A percentile compares a stretch with the other conserved stretches of the same genome.
Conservation (phyloP, 2,329 filamentous ascomycete species). For the Hypoxylon sp. region DNA sequence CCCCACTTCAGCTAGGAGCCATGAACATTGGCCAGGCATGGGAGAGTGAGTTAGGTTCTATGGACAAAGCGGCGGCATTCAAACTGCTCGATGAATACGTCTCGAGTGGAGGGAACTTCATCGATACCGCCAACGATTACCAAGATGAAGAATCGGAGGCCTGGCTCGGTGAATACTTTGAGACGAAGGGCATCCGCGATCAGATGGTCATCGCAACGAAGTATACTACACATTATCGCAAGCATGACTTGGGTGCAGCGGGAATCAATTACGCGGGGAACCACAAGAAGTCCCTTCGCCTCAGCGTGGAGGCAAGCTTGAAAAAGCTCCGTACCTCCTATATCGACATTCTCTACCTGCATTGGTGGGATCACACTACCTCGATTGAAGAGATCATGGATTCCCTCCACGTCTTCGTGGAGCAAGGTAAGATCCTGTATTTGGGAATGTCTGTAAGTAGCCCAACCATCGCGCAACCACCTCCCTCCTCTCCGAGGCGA, state of each 20-base stretch:
- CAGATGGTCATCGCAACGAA: conserved; percentile 70
- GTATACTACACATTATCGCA: conserved; percentile 66
- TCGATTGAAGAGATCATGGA: conserved; percentile 62
- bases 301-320: conserved; percentile 66
- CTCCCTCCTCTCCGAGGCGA: neutral
- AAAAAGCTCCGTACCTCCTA: conserved; percentile 73
- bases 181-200: conserved; percentile 65
- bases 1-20: conserved; percentile 67
- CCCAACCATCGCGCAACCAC: neutral
- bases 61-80: conserved; percentile 69
- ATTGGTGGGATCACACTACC: conserved; percentile 63
- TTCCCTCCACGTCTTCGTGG: conserved; percentile 59
- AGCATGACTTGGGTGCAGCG: conserved; percentile 56
- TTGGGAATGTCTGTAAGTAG: conserved; percentile 55
- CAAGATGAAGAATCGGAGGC: conserved; percentile 70
- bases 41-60: conserved; percentile 64
- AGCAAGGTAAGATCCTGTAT: conserved; percentile 60
- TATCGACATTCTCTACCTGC: conserved; percentile 63
- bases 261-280: conserved; percentile 69
- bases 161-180: conserved; percentile 73
- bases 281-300: conserved; percentile 69
- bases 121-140: conserved; percentile 75
- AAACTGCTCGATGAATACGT: conserved; percentile 71
- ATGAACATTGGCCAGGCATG: conserved; percentile 68
- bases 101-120: conserved; percentile 75